phyloP scores from a whole-genome alignment of 2,329 filamentous ascomycete genomes.

The Chaetomium sp. region DNA sequence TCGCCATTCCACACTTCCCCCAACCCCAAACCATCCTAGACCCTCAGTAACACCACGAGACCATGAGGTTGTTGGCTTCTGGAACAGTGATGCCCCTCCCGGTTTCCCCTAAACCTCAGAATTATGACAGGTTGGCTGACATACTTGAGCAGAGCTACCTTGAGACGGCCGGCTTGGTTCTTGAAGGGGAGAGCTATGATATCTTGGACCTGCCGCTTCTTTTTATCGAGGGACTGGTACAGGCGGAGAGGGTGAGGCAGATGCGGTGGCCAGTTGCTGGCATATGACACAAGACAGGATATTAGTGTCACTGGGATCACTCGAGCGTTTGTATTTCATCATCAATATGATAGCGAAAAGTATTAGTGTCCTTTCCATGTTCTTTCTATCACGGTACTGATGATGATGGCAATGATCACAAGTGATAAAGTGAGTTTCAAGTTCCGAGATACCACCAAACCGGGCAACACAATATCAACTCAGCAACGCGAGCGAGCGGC shows the following conservation, averaged over 20 bases:
- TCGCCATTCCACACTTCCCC: no score
- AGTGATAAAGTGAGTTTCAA: not conserved
- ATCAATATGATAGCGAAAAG: not conserved
- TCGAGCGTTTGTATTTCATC: not conserved
- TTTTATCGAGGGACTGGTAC: not conserved
- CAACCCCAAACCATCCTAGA: no score
- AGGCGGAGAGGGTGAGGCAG: not conserved
- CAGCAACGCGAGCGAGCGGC: no score
- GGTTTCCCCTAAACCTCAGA: not conserved
- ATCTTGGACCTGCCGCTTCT: not conserved
- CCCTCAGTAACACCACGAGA: no score
- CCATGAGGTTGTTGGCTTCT: no score
- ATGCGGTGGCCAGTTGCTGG: not conserved
- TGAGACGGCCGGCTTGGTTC: not conserved
- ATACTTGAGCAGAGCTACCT: not conserved
- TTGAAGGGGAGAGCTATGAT: not conserved
- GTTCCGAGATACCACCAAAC: not conserved
- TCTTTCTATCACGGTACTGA: not conserved
- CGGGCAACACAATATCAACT: not conserved
- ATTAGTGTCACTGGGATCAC: not conserved
- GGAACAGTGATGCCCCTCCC: not conserved
- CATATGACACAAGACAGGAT: not conserved
- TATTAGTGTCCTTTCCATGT: not conserved
- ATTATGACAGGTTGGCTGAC: not conserved
- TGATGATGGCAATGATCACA: not conserved